Evolutionary conservation across 495 filamentous ascomycete species (phyloP), one percentile per base, ranked within the genome.

Genomic region (Hyaloscypha bicolor): DNA sequence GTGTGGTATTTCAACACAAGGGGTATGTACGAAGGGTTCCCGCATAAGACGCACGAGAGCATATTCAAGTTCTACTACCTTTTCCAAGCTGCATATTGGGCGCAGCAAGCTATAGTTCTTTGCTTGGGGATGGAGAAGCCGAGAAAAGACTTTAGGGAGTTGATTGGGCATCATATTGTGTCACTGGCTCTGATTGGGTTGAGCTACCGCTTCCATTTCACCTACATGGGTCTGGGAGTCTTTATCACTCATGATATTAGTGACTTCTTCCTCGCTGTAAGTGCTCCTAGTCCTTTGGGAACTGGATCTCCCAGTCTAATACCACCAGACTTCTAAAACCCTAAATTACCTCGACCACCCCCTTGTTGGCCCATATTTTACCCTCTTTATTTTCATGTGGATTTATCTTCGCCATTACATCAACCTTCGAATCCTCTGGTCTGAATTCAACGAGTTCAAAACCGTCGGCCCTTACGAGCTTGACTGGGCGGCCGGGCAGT

Each of bases 141-240:
- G 30, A 83, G 95, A 14, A 97, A 97, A 81, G 95, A 99, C 75
- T 98, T 94, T 77, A 93, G 91, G 79, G 95, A 98, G 82, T 84
- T 99, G 60, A 93, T 98, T 33, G 88, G 88, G 55, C 95, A 99
- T 76, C 95, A 99, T 75, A 90, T 98, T 69, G 92, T 98, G 72
- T 96, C 93, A 12, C 76, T 99, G 63, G 82, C 89, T n/a, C 83
- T 99, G 63, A 98, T 99, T 68, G 88, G 80, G 35, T 77, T 93
- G 75, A 96, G 92, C 81, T 99, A 99, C 77, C 90, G 94, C 35
- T 99, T 97, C 82, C 96, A 99, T 78, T 99, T 99, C 78, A 95
- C 95, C 9, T 94, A 96, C 77, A 96, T 99, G 81, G 95, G 95
- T n/a, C 75, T 99, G 48, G 94, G 93, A 33, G 94, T 99, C 9